Evolutionary conservation across 2,329 filamentous ascomycete species (phyloP), one percentile per base, ranked within the genome.

Genomic region (Colletotrichum tofieldiae): DNA sequence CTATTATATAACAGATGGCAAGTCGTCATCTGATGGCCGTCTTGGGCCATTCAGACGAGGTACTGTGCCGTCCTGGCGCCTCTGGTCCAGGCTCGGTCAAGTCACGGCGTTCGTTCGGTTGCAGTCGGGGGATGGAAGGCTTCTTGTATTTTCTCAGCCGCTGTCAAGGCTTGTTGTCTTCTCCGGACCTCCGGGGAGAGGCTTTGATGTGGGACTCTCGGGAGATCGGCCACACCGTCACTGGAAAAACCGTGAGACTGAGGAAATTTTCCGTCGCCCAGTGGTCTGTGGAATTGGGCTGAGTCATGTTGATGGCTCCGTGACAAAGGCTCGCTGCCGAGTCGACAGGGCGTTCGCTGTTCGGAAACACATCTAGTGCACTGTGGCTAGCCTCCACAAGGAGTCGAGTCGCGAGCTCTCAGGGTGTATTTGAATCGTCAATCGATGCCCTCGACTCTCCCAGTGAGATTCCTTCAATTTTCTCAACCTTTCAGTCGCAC

Each of bases 1-100:
- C 66, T 62, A 66, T 73, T 73, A 73, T 71, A 71, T 71, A 71
- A 71, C 55, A 66, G 60, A 58, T 66, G 67, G 45, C 52, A 60
- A 59, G 18, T 72, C 65, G 69, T 59, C 65, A 69, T 64, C 45
- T 39, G 20, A 54, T 54, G 45, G 43, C 37, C 58, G 37, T 69
- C 47, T 69, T 43, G 35, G 23, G 18, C 59, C 54, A 68, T 63
- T 54, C 52, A 60, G 58, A 41, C 39, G 45, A 54, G 35, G 47
- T 39, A 39, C 29, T 37, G 45, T 49, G 45, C 49, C 41, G 56
- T 62, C 39, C 64, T 67, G 68, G 64, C 64, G 41, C 41, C 20
- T 18, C 18, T 67, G 14, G 52, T 11, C 35, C 16, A 41, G 41
- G 20, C 43, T 51, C 41, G 55, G 56, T 11, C 14, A 49, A 43